Evolutionary conservation across 2,329 filamentous ascomycete species (phyloP).

Genomic region (Botrytis cinerea): DNA sequence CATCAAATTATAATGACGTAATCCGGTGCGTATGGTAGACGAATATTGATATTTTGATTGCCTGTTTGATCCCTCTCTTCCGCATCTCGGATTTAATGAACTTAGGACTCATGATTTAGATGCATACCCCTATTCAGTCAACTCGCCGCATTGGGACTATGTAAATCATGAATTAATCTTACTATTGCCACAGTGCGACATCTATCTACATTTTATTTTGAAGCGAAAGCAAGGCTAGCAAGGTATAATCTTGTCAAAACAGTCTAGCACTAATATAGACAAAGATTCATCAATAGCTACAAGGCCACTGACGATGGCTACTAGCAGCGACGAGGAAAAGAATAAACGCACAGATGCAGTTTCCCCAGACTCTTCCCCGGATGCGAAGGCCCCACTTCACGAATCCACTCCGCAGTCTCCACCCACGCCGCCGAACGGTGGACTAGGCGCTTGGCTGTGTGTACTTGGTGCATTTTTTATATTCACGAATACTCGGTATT

Average conservation of each 20-base stretch:
- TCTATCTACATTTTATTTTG: background rate
- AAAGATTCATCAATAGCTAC: background rate
- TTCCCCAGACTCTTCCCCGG: slow-evolving; percentile 9
- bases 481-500: slow-evolving; percentile 24
- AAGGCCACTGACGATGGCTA: background rate
- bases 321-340: background rate
- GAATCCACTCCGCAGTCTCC: background rate
- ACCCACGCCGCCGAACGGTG: slow-evolving; percentile 25
- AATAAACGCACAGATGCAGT: background rate
- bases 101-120: background rate
- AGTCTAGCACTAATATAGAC: background rate
- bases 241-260: background rate
- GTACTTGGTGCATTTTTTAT: slow-evolving; percentile 21
- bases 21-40: background rate
- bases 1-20: background rate
- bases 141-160: background rate
- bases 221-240: background rate
- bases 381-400: background rate
- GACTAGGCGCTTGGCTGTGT: slow-evolving; percentile 24
- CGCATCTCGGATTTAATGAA: background rate
- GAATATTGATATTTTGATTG: background rate
- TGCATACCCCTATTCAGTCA: background rate
- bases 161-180: background rate
- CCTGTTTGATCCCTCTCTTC: background rate
- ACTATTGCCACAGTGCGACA: background rate